Evolutionary conservation across 352 stramenopile species (phyloP), one percentile per base, ranked within the genome.

Genomic region (Halophytophthora polymorphica): DNA sequence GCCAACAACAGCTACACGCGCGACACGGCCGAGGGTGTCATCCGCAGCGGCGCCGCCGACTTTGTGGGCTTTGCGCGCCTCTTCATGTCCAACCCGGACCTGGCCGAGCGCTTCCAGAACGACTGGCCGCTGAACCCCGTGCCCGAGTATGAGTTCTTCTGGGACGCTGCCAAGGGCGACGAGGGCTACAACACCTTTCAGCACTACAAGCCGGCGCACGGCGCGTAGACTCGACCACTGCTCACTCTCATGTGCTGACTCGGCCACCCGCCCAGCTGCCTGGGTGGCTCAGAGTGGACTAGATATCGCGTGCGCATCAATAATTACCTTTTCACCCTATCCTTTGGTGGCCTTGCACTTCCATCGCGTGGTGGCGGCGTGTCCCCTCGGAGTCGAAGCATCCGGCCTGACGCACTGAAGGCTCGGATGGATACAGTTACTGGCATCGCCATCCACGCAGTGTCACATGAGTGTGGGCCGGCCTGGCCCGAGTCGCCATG

Each of bases 1-100:
- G 54, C 39, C 54, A 52, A 47, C 44, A 56, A 51, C 41, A 61
- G 54, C 45, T 56, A 60, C 44, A 60, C 44, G 12, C 45, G 45
- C 28, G 41, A 54, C 35, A 61, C 43, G n/a, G n/a, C n/a, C n/a
- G n/a, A n/a, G n/a, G n/a, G n/a, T n/a, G n/a, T n/a, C n/a, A n/a
- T n/a, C n/a, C 21, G 35, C 19, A 53, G 38, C 15, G 62, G 58
- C 19, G 12, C 33, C 10, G 46, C 52, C 6, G 62, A 78, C 41
- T 48, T 58, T n/a, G 50, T 78, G 12, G 53, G 40, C 23, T 78
- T 73, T 34, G 59, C 63, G n/a, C 53, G 57, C 18, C 46, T 40
- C 34, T 77, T 64, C 47, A 66, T 69, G 22, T 42, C 41, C 19
- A 76, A 66, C 40, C 66, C 66, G 36, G 64, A 76, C 46, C 37